These are phyloP conservation scores for Ceratobasidium theobromae DNA, from an alignment of 1,284 basidiomycete genomes.

Conservation along the genomic window DNA sequence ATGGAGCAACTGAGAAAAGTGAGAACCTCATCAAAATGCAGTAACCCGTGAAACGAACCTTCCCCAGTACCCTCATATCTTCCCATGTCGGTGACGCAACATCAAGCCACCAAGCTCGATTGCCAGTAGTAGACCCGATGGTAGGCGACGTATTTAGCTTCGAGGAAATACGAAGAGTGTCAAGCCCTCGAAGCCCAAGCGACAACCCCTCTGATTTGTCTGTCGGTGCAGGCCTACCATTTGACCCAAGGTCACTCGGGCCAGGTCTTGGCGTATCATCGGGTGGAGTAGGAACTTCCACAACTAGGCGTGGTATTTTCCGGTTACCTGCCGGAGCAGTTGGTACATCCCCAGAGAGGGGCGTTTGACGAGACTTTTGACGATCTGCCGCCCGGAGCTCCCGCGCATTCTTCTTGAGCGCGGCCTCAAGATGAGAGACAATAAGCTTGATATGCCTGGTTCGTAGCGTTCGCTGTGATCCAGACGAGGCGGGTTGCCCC, in stretches of 20 bases:
- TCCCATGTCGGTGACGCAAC: conserved; percentile 88
- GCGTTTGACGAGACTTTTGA: background rate
- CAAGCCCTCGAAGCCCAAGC: conserved; percentile 15
- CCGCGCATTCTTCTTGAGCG: conserved; percentile 38
- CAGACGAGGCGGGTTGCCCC: conserved; percentile 33
- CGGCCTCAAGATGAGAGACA: conserved; percentile 56
- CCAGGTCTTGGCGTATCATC: background rate
- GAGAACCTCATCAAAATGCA: conserved; percentile 6
- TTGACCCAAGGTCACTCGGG: conserved; percentile 25
- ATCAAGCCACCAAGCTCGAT: conserved; percentile 88
- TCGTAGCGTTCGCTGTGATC: conserved; percentile 48
- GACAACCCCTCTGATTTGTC: conserved; percentile 33
- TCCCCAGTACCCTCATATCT: conserved; percentile 85
- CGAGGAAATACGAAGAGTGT: conserved; percentile 9
- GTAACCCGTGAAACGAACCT: conserved; percentile 52
- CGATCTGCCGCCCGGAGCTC: conserved; percentile 17
- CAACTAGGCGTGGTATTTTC: conserved; percentile 17
- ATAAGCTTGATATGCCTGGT: conserved; percentile 61
- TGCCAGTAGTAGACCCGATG: background rate
- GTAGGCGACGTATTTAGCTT: conserved; percentile 15
- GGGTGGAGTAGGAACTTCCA: conserved; percentile 23
- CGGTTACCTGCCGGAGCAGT: background rate
- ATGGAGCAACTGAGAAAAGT: conserved; percentile 64
- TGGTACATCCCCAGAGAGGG: background rate
- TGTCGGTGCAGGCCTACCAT: conserved; percentile 4